These are phyloP conservation scores for Elaeis guineensis DNA, from an alignment of 176 grass and related monocot genomes.

Conservation along the genomic window DNA sequence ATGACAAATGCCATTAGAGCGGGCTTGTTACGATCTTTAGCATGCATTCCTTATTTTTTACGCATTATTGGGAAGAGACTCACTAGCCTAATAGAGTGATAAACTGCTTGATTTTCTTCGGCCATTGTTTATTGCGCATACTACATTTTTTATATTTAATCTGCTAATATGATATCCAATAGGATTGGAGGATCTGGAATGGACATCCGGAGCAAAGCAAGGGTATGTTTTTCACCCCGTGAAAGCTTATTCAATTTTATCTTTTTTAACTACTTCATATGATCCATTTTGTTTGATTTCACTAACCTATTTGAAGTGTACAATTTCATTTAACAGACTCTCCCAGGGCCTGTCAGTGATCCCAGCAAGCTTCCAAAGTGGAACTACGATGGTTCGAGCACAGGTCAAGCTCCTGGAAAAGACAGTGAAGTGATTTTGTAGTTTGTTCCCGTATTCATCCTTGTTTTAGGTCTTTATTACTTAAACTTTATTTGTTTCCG, in stretches of 20 bases:
- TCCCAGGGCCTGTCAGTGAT: constrained; percentile 53
- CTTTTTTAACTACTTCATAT: too few relatives aligned
- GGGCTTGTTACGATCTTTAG: too few relatives aligned
- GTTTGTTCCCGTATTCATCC: constrained; percentile 29
- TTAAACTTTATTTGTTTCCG: neutral
- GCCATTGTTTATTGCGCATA: too few relatives aligned
- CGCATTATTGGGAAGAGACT: too few relatives aligned
- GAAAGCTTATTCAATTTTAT: too few relatives aligned
- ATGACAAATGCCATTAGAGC: too few relatives aligned
- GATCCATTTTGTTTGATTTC: too few relatives aligned
- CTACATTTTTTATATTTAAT: too few relatives aligned
- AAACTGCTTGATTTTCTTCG: too few relatives aligned
- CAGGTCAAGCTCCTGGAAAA: constrained; percentile 64
- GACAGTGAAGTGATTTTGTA: constrained; percentile 86
- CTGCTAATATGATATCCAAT: neutral
- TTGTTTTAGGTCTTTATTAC: neutral
- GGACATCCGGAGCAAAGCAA: constrained; percentile 96
- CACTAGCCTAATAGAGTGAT: too few relatives aligned
- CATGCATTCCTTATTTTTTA: too few relatives aligned
- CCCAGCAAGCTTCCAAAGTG: constrained; percentile 88
- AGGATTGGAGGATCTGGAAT: constrained; percentile 86
- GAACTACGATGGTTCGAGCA: constrained; percentile 98
- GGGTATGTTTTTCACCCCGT: constrained; percentile 27
- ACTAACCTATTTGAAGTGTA: too few relatives aligned
- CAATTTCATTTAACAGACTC: constrained; percentile 39